Evolutionary conservation across 257 asterid species (phyloP).

Genomic region (Przewalskia tangutica): DNA sequence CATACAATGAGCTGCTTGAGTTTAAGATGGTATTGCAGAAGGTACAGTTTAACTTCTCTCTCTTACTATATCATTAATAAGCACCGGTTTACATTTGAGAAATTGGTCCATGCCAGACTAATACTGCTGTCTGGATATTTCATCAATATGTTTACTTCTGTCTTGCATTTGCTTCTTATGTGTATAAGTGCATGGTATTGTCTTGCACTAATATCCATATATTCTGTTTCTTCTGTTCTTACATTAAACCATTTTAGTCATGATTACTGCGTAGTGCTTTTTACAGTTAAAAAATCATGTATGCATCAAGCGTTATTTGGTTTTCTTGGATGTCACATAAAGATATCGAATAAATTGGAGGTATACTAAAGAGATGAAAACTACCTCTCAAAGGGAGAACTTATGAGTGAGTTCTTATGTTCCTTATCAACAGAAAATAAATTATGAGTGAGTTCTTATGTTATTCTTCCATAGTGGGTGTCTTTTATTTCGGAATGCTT

Average conservation of each 20-base stretch:
- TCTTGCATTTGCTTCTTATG: neutral
- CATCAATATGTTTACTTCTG: neutral
- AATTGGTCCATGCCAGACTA: neutral
- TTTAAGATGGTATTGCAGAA: slow-evolving; percentile 92
- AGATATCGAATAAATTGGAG: neutral
- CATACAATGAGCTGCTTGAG: slow-evolving; percentile 92
- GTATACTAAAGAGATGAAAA: neutral
- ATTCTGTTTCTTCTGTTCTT: neutral
- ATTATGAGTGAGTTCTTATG: neutral
- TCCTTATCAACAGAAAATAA: neutral
- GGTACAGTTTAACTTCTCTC: slow-evolving; percentile 32
- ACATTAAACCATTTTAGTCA: neutral
- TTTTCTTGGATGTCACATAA: neutral
- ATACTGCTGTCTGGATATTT: neutral
- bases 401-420: neutral
- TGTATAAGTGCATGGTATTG: neutral
- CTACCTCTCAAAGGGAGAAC: neutral
- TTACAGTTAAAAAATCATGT: neutral
- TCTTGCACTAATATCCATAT: neutral
- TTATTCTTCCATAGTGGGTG: neutral
- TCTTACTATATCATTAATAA: neutral
- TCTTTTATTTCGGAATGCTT: neutral
- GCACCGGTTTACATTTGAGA: neutral
- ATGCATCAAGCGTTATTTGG: neutral
- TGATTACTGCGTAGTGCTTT: neutral